phyloP scores from a whole-genome alignment of 2,329 filamentous ascomycete genomes.

The Alternaria metachromatica region DNA sequence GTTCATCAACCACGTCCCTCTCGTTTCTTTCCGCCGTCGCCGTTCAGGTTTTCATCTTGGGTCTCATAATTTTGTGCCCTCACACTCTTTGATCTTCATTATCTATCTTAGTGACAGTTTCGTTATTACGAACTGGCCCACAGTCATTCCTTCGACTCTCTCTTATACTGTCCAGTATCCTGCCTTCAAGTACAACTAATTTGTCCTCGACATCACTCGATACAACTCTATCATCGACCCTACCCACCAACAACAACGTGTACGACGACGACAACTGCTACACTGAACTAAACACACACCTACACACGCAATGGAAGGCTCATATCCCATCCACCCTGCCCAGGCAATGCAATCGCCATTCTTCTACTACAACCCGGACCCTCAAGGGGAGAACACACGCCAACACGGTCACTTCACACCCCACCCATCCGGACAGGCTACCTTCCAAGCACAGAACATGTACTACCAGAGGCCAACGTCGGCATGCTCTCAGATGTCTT shows the following conservation, averaged over 20 bases:
- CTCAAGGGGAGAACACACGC: slow-evolving; percentile 68
- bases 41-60: slow-evolving; percentile 47
- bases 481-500: slow-evolving; percentile 64
- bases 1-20: slow-evolving; percentile 54
- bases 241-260: slow-evolving; percentile 13
- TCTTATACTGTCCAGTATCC: slow-evolving; percentile 27
- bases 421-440: slow-evolving; percentile 50
- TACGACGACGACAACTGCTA: slow-evolving; percentile 28
- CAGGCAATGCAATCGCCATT: slow-evolving; percentile 75
- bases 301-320: slow-evolving; percentile 66
- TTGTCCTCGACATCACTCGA: slow-evolving; percentile 21
- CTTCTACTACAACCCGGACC: slow-evolving; percentile 86
- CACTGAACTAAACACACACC: slow-evolving; percentile 3
- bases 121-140: slow-evolving; percentile 50
- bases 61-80: slow-evolving; percentile 29
- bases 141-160: slow-evolving; percentile 48
- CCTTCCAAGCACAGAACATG: slow-evolving; percentile 55
- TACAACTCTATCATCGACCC: slow-evolving; percentile 9
- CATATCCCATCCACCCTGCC: slow-evolving; percentile 60
- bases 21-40: slow-evolving; percentile 43
- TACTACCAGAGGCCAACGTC: slow-evolving; percentile 64
- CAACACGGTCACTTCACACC: slow-evolving; percentile 79
- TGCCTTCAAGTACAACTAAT: slow-evolving; percentile 37
- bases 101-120: slow-evolving; percentile 48
- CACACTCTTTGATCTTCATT: slow-evolving; percentile 18